These are phyloP conservation scores for Starmerella tilneyi DNA, from an alignment of 805 yeast species.

Conservation along the genomic window DNA sequence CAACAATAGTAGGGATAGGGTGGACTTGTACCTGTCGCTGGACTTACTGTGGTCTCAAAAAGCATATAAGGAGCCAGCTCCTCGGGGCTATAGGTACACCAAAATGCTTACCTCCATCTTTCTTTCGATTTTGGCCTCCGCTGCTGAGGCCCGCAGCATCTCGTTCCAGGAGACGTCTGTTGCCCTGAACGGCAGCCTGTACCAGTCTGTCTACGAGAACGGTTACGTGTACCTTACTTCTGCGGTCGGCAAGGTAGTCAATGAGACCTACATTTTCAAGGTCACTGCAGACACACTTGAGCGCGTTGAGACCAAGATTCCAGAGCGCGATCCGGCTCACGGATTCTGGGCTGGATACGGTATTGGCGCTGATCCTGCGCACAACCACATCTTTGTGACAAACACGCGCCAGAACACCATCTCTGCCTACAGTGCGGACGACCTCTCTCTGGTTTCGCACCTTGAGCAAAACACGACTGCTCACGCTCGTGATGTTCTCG, in stretches of 20 bases:
- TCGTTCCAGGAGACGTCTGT: conserved; percentile 4
- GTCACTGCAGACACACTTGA: conserved; percentile 11
- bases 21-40: too few relatives aligned
- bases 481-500: conserved; percentile 14
- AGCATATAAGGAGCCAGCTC: not conserved
- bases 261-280: conserved; percentile 12
- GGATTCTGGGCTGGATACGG: conserved; percentile 14
- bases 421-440: conserved; percentile 6
- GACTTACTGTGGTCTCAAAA: too few relatives aligned
- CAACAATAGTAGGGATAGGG: too few relatives aligned
- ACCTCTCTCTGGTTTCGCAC: conserved; percentile 7
- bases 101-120: not conserved
- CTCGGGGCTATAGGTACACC: not conserved
- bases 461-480: not conserved
- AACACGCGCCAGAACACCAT: conserved; percentile 18
- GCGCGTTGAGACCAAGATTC: not conserved
- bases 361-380: conserved; percentile 8
- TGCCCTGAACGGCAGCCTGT: conserved; percentile 14
- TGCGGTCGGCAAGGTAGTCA: conserved; percentile 16
- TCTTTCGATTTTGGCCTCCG: not conserved
- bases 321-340: not conserved
- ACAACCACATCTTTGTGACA: conserved; percentile 13
- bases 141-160: conserved; percentile 1
- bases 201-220: conserved; percentile 12
- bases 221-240: conserved; percentile 11